Conservation (phyloP, 2,329 filamentous ascomycete species). For the Trichoderma sp. region DNA sequence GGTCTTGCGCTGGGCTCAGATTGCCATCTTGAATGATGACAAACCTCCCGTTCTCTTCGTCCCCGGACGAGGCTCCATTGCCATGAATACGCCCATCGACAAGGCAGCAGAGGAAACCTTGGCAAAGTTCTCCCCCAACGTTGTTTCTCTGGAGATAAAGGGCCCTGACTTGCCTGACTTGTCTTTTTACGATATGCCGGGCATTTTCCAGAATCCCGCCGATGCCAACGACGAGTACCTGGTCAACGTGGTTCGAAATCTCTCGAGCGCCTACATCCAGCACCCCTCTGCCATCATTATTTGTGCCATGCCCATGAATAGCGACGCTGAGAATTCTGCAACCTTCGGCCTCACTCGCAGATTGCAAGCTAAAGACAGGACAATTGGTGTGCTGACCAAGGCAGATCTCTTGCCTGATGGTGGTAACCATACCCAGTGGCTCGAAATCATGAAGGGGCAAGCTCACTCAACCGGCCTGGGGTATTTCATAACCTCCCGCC, state of each 20-base stretch:
- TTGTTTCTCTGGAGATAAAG: constrained; percentile 74
- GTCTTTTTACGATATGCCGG: constrained; percentile 83
- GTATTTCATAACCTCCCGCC: constrained; percentile 76
- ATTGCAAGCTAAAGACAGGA: constrained; percentile 58
- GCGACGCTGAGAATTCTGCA: constrained; percentile 73
- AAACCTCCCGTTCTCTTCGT: constrained; percentile 54
- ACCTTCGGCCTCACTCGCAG: constrained; percentile 65
- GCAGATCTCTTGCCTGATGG: constrained; percentile 68
- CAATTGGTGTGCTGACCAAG: constrained; percentile 80
- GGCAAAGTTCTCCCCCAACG: constrained; percentile 79
- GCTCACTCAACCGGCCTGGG: constrained; percentile 69
- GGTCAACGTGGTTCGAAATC: constrained; percentile 69
- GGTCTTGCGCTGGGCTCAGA: constrained; percentile 71
- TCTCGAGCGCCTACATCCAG: constrained; percentile 70
- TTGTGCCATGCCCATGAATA: constrained; percentile 75
- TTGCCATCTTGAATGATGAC: constrained; percentile 72
- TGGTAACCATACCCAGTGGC: constrained; percentile 56
- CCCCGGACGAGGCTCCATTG: constrained; percentile 49
- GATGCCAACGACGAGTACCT: constrained; percentile 66
- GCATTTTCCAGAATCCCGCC: constrained; percentile 72
- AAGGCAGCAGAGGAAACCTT: constrained; percentile 46
- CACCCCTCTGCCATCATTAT: constrained; percentile 73
- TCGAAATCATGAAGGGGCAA: constrained; percentile 61
- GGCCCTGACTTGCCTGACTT: constrained; percentile 71
- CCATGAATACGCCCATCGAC: constrained; percentile 37